Evolutionary conservation across 169 alveolate species (phyloP), one percentile per base, ranked within the genome.

Genomic region (Perkinsus chesapeaki): DNA sequence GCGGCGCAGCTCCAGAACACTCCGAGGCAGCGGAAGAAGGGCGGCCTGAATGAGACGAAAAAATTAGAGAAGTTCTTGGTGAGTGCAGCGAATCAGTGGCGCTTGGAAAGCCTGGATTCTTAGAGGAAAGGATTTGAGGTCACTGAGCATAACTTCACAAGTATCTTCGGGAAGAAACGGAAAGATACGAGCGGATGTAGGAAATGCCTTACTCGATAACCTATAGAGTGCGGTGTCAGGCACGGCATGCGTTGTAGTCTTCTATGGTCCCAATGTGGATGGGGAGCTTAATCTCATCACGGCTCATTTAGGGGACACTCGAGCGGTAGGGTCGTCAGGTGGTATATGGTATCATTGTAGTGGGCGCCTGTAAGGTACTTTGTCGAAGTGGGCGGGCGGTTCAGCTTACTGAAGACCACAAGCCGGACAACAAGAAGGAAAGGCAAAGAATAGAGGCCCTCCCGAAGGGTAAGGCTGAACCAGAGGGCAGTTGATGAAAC

Each of bases 251-350:
- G 82, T 60, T 1, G 82, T 60, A 7, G 82, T 60, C 36, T 60
- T 60, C 82, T 60, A 60, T 60, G 82, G 82, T 0, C 82, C 82
- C 3, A 60, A 60, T 23, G 37, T 60, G 12, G 93, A 60, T 0
- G 93, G 92, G 39, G 39, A 93, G 92, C 96, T 82, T 60, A 95
- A 43, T 60, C 48, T 94, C 43, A 39, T 94, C 91, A 97, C 96
- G 39, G 99, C 99, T 39, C 97, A 98, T 95, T 98, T 98, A 72
- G 99, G 99, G 0, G 99, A 98, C 93, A 96, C 98, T 39, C 93
- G 99, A 93, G 98, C 98, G 39, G 96, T 98, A n/a, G 23, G 82
- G 19, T 9, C 72, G 27, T 19, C 19, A 19, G 82, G 82, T 27
- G n/a, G n/a, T n/a, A n/a, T n/a, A n/a, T 34, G 82, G 36, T 60